Conservation (phyloP, 2,329 filamentous ascomycete genomes). For the Truncatella angustata region DNA sequence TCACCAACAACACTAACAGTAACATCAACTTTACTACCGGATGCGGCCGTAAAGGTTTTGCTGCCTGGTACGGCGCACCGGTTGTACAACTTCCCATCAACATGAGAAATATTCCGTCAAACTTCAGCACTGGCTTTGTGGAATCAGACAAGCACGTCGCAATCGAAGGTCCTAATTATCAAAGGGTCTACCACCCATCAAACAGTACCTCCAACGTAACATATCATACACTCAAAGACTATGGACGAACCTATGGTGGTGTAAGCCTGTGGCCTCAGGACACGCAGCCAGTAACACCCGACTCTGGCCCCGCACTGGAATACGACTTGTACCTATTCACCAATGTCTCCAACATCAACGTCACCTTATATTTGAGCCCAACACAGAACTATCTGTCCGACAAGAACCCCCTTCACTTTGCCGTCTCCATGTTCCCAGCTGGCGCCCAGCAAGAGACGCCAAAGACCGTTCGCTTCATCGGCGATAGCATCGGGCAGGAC, state of each 20-base stretch:
- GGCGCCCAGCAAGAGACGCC: constrained; percentile 23
- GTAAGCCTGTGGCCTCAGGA: constrained; percentile 55
- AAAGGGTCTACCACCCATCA: constrained; percentile 34
- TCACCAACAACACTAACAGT: constrained; percentile 39
- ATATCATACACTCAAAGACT: constrained; percentile 52
- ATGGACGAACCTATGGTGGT: constrained; percentile 58
- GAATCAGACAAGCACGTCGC: constrained; percentile 59
- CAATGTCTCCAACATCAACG: constrained; percentile 39
- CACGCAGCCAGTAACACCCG: constrained; percentile 46
- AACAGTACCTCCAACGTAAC: constrained; percentile 29
- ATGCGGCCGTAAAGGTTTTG: constrained; percentile 27
- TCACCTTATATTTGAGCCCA: constrained; percentile 51
- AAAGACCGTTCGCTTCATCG: constrained; percentile 38
- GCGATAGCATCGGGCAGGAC: constrained; percentile 36
- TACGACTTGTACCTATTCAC: constrained; percentile 64
- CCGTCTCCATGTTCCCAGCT: constrained; percentile 30
- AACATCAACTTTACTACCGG: constrained; percentile 49
- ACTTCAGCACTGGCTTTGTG: constrained; percentile 58
- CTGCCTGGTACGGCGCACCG: constrained; percentile 32
- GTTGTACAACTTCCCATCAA: constrained; percentile 55
- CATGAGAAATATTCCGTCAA: constrained; percentile 43
- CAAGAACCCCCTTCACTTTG: constrained; percentile 38
- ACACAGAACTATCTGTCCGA: constrained; percentile 53
- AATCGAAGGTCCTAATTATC: constrained; percentile 53
- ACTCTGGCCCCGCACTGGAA: constrained; percentile 52